Evolutionary conservation across 106 monocot genomes (phyloP).

Genomic region (Allium cepa): DNA sequence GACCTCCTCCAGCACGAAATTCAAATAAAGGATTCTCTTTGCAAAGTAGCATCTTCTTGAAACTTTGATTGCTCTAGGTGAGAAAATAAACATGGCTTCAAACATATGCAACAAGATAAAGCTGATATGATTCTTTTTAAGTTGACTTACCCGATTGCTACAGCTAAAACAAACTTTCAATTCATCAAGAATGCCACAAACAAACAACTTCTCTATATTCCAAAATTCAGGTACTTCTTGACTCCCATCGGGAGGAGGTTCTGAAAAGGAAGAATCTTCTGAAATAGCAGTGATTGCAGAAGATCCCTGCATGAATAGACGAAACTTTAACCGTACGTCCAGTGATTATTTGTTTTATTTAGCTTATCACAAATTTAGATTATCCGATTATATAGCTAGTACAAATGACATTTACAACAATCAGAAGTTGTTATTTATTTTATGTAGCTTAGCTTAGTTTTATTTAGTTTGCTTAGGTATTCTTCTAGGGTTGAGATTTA

Average conservation of each 20-base stretch:
- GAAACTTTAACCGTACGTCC: no score
- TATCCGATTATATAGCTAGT: no score
- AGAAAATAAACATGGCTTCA: background rate
- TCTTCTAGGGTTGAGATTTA: no score
- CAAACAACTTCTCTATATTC: constrained; percentile 72
- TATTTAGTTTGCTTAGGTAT: no score
- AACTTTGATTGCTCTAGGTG: constrained; percentile 45
- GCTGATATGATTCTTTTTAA: background rate
- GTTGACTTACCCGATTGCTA: constrained; percentile 50
- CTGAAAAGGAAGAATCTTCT: constrained; percentile 35
- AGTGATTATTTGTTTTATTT: no score
- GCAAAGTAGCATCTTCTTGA: constrained; percentile 52
- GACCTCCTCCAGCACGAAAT: constrained; percentile 88
- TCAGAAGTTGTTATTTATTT: no score
- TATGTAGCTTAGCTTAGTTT: no score
- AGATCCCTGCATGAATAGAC: constrained; percentile 57
- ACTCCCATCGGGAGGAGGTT: constrained; percentile 11
- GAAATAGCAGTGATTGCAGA: constrained; percentile 50
- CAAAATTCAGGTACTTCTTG: constrained; percentile 10
- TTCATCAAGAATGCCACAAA: constrained; percentile 91
- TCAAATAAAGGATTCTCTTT: constrained; percentile 75
- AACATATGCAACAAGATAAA: background rate
- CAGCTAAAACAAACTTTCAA: constrained; percentile 67
- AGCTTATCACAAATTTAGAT: no score
- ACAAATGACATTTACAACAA: no score